Conservation (phyloP, 2,329 filamentous ascomycete genomes). For the Septoria petroselini region DNA sequence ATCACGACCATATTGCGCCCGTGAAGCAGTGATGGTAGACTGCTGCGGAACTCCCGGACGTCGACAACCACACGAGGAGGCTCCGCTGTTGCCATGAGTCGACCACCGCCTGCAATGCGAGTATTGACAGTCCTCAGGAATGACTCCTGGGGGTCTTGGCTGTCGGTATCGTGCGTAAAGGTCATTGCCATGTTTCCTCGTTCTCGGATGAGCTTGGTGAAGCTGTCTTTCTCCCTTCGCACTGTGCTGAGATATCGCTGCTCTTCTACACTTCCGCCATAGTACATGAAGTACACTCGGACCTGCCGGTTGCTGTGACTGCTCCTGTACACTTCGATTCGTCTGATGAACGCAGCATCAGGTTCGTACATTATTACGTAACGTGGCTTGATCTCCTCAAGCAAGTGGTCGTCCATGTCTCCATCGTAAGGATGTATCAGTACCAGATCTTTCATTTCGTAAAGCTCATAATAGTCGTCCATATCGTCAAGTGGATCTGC, state of each 20-base stretch:
- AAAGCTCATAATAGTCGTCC: conserved; percentile 88
- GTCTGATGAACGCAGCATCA: conserved; percentile 86
- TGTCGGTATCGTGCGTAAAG: conserved; percentile 66
- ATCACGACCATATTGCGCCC: conserved; percentile 84
- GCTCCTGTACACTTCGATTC: conserved; percentile 92
- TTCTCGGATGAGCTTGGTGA: conserved; percentile 91
- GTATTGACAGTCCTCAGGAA: conserved; percentile 96
- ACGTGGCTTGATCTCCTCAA: conserved; percentile 87
- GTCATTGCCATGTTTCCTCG: conserved; percentile 87
- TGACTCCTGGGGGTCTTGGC: conserved; percentile 80
- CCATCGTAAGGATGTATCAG: conserved; percentile 92
- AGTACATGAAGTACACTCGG: conserved; percentile 95
- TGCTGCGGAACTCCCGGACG: conserved; percentile 92
- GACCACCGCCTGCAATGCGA: conserved; percentile 88
- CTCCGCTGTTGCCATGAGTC: conserved; percentile 75
- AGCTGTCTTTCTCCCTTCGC: conserved; percentile 92
- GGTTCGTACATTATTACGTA: conserved; percentile 99
- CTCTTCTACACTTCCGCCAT: conserved; percentile 90
- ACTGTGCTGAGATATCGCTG: conserved; percentile 87
- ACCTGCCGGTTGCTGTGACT: conserved; percentile 88
- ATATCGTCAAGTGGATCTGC: conserved; percentile 82
- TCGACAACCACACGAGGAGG: conserved; percentile 92
- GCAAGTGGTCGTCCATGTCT: conserved; percentile 91
- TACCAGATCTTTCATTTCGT: conserved; percentile 84
- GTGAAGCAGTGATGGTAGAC: conserved; percentile 84